These are phyloP conservation scores for Calonectria hongkongensis DNA, from an alignment of 2,329 filamentous ascomycete species.

Conservation along the genomic window DNA sequence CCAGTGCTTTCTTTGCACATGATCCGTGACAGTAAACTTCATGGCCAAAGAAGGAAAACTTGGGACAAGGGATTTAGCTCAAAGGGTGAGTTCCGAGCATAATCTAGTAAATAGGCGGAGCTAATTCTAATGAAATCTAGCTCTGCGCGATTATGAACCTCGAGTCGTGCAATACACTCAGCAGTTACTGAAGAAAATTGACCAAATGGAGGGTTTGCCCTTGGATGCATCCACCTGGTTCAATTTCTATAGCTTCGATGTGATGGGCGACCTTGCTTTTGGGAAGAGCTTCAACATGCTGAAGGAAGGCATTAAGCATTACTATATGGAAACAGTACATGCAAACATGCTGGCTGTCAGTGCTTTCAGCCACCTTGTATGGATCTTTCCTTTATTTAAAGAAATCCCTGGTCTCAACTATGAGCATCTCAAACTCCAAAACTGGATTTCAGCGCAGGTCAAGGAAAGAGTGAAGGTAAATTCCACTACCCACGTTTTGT, in stretches of 20 bases:
- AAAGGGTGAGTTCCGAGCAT: slow-evolving; percentile 14
- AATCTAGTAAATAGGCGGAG: no score
- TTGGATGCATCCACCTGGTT: slow-evolving; percentile 58
- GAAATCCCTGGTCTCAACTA: slow-evolving; percentile 36
- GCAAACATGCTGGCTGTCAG: slow-evolving; percentile 33
- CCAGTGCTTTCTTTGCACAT: slow-evolving; percentile 33
- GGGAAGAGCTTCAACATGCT: slow-evolving; percentile 61
- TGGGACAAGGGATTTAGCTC: slow-evolving; percentile 42
- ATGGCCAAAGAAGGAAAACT: slow-evolving; percentile 29
- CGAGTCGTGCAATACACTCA: slow-evolving; percentile 35
- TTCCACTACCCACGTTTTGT: not conserved
- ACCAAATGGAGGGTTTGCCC: slow-evolving; percentile 34
- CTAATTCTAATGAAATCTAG: not conserved
- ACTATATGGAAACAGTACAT: slow-evolving; percentile 34
- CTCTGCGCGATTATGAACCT: slow-evolving; percentile 40
- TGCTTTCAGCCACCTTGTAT: slow-evolving; percentile 34
- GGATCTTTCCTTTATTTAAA: slow-evolving; percentile 39
- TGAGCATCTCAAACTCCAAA: slow-evolving; percentile 23
- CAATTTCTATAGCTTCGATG: slow-evolving; percentile 61
- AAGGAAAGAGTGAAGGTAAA: slow-evolving; percentile 32
- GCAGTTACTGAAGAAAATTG: slow-evolving; percentile 33
- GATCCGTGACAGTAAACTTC: slow-evolving; percentile 35
- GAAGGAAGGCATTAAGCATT: slow-evolving; percentile 27
- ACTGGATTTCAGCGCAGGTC: slow-evolving; percentile 39
- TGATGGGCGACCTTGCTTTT: slow-evolving; percentile 64